These are phyloP conservation scores for Saussurea involucrata DNA, from an alignment of 129 eudicot species.

Conservation along the genomic window DNA sequence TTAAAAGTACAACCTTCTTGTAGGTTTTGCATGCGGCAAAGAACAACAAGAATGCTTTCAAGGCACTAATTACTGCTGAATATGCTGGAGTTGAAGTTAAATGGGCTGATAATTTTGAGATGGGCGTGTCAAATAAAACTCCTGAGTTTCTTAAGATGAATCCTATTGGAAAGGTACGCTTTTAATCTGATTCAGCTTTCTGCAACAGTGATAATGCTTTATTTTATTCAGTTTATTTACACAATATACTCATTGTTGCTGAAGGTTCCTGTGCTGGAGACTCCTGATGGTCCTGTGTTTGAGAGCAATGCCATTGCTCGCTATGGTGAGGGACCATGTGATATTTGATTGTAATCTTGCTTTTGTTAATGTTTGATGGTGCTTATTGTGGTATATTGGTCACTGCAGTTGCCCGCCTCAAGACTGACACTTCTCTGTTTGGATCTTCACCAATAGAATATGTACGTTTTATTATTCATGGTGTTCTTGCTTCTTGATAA, in stretches of 20 bases:
- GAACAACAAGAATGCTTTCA: slow-evolving; percentile 58
- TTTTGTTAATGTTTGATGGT: background rate
- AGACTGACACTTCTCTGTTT: slow-evolving; percentile 47
- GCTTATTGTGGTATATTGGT: slow-evolving; percentile 8
- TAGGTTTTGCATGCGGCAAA: slow-evolving; percentile 52
- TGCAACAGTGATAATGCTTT: too few species aligned
- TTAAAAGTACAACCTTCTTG: background rate
- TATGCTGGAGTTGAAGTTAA: slow-evolving; percentile 64
- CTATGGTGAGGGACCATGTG: slow-evolving; percentile 42
- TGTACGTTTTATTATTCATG: slow-evolving; percentile 27
- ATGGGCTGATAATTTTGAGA: slow-evolving; percentile 47
- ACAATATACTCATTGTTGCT: background rate
- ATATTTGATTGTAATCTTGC: background rate
- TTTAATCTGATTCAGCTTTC: background rate
- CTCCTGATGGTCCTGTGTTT: slow-evolving; percentile 81
- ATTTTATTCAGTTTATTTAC: background rate
- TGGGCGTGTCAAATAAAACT: slow-evolving; percentile 77
- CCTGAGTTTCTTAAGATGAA: slow-evolving; percentile 82
- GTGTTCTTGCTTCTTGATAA: background rate
- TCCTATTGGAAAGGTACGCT: slow-evolving; percentile 68
- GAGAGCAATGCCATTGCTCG: slow-evolving; percentile 93
- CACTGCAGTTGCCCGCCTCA: slow-evolving; percentile 50
- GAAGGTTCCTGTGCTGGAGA: slow-evolving; percentile 88
- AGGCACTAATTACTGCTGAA: slow-evolving; percentile 68
- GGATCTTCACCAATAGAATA: slow-evolving; percentile 68